Evolutionary conservation across 202 grass and related monocot species (phyloP), one percentile per base, ranked within the genome.

Genomic region (Carex sylvatica): DNA sequence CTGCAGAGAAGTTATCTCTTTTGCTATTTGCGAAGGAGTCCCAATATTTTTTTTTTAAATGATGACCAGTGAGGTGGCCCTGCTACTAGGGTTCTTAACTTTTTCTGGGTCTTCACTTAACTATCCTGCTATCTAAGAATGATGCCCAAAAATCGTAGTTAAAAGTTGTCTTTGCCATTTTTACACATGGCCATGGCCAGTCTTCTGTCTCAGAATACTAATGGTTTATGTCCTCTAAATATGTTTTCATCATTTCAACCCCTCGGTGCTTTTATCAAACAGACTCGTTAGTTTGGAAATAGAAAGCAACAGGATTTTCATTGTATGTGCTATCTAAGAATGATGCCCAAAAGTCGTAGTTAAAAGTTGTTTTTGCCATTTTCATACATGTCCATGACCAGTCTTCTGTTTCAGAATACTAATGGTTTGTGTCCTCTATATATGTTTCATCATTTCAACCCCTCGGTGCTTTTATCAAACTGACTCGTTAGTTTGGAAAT

Each of bases 21-120:
- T 54, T 55, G 14, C 46, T 82, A 82, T 64, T 65, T 47, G 61
- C 60, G 55, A 67, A 38, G 44, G 60, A 51, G 63, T 55, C 59
- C 78, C 54, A 82, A 52, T 82, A 19, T 69, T 82, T 28, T 28
- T 28, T 54, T 82, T 59, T 8, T 59, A 12, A 74, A 78, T 12
- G 11, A 36, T 35, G 26, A 78, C 53, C 28, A 58, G 23, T 58
- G 23, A 35, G 73, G 73, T 77, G 52, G 23, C 9, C 52, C 51
- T 52, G 70, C 20, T 58, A 77, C 73, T 16, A 58, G 16, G 26
- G 8, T 77, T 77, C 24, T 77, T 36, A 58, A 59, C 13, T 11
- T 56, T 35, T 78, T 31, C 16, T n/a, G 52, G 8, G 15, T 38
- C 8, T 78, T 26, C 2, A 38, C 74, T 59, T 60, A 10, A 38